Evolutionary conservation across 345 rosid genomes (phyloP).

Genomic region (Gynandropsis gynandra): DNA sequence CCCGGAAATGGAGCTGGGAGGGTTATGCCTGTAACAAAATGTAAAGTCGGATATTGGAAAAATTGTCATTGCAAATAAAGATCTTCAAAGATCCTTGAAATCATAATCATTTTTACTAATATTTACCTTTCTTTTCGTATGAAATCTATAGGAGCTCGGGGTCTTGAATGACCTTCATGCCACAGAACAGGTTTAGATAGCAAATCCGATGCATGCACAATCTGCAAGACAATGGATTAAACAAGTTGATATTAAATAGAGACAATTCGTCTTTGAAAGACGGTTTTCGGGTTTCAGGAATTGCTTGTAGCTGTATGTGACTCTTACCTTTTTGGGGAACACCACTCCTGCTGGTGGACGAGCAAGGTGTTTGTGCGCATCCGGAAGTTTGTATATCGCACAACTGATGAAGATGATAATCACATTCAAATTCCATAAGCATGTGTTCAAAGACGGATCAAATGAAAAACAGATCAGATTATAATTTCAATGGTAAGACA

Average conservation of each 20-base stretch:
- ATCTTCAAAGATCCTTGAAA: neutral
- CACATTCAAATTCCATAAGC: neutral
- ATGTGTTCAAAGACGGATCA: neutral
- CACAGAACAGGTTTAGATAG: slow-evolving; percentile 57
- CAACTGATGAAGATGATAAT: slow-evolving; percentile 45
- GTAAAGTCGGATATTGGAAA: neutral
- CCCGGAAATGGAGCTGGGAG: slow-evolving; percentile 46
- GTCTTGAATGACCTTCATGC: slow-evolving; percentile 71
- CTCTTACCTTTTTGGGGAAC: slow-evolving; percentile 64
- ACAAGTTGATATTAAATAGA: slow-evolving; percentile 5
- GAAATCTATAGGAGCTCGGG: slow-evolving; percentile 31
- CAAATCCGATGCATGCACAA: slow-evolving; percentile 46
- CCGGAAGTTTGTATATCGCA: slow-evolving; percentile 75
- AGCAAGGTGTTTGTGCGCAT: slow-evolving; percentile 53
- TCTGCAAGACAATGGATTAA: slow-evolving; percentile 33
- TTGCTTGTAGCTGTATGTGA: slow-evolving; percentile 1
- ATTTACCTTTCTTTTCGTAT: slow-evolving; percentile 29
- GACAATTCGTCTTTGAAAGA: neutral
- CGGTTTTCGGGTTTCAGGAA: no score
- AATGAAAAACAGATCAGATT: neutral
- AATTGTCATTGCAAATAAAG: neutral
- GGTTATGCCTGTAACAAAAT: slow-evolving; percentile 54
- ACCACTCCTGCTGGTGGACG: slow-evolving; percentile 53
- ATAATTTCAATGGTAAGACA: neutral
- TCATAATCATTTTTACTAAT: slow-evolving; percentile 30